Conservation (phyloP, 257 asterid species). For the Pogostemon cablin region DNA sequence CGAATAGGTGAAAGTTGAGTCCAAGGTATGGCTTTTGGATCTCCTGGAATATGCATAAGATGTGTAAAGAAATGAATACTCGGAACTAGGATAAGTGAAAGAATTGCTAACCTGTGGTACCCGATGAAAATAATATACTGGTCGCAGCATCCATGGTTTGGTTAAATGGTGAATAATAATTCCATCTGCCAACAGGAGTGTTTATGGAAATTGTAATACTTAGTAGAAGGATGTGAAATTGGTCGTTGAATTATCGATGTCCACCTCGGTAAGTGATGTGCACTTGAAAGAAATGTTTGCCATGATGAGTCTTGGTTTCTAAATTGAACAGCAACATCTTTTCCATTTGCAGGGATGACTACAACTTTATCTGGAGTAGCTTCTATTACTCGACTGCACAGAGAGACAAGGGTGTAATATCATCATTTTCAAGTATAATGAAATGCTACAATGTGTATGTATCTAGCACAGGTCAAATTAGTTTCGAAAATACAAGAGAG, state of each 20-base stretch:
- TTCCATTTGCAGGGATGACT: conserved; percentile 75
- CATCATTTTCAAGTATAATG: conserved; percentile 11
- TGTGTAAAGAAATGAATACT: neutral
- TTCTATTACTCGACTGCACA: conserved; percentile 80
- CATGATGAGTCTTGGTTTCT: conserved; percentile 73
- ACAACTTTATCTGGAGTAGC: conserved; percentile 66
- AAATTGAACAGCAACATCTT: conserved; percentile 60
- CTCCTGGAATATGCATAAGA: conserved; percentile 54
- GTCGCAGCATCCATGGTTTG: conserved; percentile 72
- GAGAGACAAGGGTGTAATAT: conserved; percentile 4
- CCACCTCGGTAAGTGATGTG: conserved; percentile 55
- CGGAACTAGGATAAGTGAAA: conserved; percentile 5
- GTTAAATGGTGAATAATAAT: conserved; percentile 59
- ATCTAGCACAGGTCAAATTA: no score
- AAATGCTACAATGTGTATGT: neutral
- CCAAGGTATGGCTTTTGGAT: conserved; percentile 98
- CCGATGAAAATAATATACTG: conserved; percentile 88
- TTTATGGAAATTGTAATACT: conserved; percentile 4
- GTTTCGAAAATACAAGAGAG: no score
- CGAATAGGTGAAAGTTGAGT: conserved; percentile 91
- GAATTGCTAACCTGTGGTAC: conserved; percentile 74
- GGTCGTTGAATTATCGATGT: conserved; percentile 3
- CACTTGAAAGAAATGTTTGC: conserved; percentile 64
- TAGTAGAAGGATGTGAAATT: conserved; percentile 16
- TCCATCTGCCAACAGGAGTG: conserved; percentile 54